Evolutionary conservation across 345 rosid species (phyloP).

Genomic region (Noccaea bulbosa): DNA sequence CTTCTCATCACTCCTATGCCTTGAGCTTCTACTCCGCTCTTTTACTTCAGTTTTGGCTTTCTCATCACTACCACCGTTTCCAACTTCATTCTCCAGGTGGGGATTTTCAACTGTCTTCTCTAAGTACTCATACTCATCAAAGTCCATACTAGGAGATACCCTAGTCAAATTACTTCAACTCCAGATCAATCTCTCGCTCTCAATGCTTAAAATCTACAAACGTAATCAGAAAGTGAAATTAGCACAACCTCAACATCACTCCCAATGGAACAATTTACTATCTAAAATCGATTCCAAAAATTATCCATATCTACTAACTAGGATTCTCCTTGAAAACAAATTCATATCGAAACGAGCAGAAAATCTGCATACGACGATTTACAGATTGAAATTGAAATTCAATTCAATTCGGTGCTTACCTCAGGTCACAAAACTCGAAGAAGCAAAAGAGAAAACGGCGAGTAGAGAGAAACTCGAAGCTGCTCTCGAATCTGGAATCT

Average conservation of each 20-base stretch:
- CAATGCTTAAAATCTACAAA: constrained; percentile 24
- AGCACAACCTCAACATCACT: constrained; percentile 9
- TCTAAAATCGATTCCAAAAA: constrained; percentile 8
- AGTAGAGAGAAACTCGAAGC: constrained; percentile 24
- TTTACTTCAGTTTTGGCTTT: constrained; percentile 49
- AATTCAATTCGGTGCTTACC: constrained; percentile 17
- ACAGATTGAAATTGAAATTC: constrained; percentile 26
- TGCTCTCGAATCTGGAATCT: constrained; percentile 37
- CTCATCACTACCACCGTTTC: constrained; percentile 66
- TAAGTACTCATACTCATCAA: constrained; percentile 94
- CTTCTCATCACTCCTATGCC: constrained; percentile 59
- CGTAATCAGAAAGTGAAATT: neutral
- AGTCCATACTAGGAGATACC: constrained; percentile 59
- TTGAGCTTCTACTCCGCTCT: constrained; percentile 62
- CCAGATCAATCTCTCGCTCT: neutral
- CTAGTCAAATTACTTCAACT: constrained; percentile 29
- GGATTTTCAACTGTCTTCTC: constrained; percentile 91
- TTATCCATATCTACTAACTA: constrained; percentile 10
- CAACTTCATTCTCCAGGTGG: constrained; percentile 52
- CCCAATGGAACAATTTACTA: neutral
- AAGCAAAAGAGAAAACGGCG: constrained; percentile 17
- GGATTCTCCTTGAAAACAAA: neutral
- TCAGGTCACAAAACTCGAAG: constrained; percentile 13
- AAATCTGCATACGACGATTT: neutral
- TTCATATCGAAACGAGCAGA: constrained; percentile 2